A percentile compares a stretch with the other conserved stretches of the same genome.
These are phyloP conservation scores for Corchorus capsularis DNA, from an alignment of 345 rosid genomes.

Conservation along the genomic window DNA sequence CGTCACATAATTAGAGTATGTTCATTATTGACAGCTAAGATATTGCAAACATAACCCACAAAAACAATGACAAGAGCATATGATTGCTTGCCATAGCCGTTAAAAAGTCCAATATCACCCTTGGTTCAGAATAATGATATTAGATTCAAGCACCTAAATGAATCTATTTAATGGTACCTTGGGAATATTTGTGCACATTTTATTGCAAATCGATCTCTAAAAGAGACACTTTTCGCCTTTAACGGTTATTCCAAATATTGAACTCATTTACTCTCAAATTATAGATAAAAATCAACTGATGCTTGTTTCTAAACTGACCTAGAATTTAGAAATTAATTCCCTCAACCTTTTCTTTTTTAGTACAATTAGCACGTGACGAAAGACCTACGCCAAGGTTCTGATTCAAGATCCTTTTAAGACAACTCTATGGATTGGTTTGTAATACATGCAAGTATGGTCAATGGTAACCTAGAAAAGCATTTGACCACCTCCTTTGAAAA, in stretches of 20 bases:
- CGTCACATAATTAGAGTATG: neutral
- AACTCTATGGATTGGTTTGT: neutral
- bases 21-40: neutral
- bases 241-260: neutral
- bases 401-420: neutral
- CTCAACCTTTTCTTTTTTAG: too few species aligned
- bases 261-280: neutral
- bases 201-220: neutral
- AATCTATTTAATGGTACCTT: neutral
- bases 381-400: neutral
- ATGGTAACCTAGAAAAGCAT: neutral
- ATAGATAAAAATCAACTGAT: neutral
- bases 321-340: neutral
- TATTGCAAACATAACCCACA: neutral
- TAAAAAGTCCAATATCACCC: neutral
- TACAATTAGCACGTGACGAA: neutral
- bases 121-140: neutral
- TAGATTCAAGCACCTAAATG: neutral
- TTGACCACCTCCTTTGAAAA: neutral
- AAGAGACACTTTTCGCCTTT: neutral
- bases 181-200: neutral
- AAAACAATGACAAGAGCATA: neutral
- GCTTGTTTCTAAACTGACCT: neutral
- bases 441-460: neutral
- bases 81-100: neutral